Evolutionary conservation across 169 alveolate genomes (phyloP).

Genomic region (Cyclospora cayetanensis): DNA sequence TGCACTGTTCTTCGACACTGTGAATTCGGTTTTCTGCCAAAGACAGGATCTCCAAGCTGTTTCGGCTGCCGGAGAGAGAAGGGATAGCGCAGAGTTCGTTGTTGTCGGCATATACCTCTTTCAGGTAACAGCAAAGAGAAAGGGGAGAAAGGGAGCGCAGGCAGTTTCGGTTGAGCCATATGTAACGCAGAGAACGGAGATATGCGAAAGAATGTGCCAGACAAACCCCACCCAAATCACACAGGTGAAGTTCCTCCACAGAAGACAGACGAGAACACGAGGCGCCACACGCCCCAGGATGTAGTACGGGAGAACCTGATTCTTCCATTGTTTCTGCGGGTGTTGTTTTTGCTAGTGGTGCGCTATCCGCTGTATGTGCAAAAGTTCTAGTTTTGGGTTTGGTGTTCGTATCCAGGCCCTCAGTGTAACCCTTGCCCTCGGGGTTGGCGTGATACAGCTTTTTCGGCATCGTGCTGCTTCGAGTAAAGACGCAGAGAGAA

Average conservation of each 20-base stretch:
- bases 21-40: background rate
- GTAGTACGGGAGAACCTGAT: background rate
- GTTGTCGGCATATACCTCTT: background rate
- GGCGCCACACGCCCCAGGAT: too few species aligned
- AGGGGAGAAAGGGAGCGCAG: background rate
- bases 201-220: background rate
- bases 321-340: background rate
- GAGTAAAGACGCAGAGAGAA: too few species aligned
- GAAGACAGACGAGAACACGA: background rate
- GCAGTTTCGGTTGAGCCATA: background rate
- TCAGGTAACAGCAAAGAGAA: background rate
- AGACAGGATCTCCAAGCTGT: background rate
- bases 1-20: background rate
- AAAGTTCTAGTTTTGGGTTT: background rate
- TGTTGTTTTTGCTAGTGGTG: background rate
- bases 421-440: too few species aligned
- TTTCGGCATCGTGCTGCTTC: too few species aligned
- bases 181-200: background rate
- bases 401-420: too few species aligned
- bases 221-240: background rate
- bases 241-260: background rate
- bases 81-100: background rate
- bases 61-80: background rate
- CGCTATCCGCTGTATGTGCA: background rate
- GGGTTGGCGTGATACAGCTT: too few species aligned